These are phyloP conservation scores for carrot (Daucus carota) DNA, from an alignment of 129 eudicot genomes.

Conservation along the genomic window DNA sequence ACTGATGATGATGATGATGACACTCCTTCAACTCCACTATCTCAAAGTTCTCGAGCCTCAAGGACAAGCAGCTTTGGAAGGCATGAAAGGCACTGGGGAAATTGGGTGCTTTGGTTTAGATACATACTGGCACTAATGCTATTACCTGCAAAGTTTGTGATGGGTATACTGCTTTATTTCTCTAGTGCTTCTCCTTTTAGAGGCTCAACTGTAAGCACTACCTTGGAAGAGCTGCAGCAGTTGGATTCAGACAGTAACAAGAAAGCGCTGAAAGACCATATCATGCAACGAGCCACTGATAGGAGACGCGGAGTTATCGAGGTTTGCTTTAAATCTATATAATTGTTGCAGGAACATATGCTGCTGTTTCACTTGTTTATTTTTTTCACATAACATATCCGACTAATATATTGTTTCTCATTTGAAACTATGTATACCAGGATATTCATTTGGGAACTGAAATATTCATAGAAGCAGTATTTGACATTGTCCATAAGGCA, in stretches of 20 bases:
- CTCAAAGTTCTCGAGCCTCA: slow-evolving; percentile 45
- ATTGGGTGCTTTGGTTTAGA: slow-evolving; percentile 33
- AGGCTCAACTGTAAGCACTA: slow-evolving; percentile 22
- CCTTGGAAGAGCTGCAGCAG: slow-evolving; percentile 18
- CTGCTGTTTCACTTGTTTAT: background rate
- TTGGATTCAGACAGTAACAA: slow-evolving; percentile 29
- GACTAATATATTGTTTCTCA: slow-evolving; percentile 5
- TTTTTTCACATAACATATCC: background rate
- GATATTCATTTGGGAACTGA: slow-evolving; percentile 83
- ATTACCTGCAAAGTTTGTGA: slow-evolving; percentile 53
- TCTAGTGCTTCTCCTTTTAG: slow-evolving; percentile 26
- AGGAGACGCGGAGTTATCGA: slow-evolving; percentile 89
- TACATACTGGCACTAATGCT: slow-evolving; percentile 51
- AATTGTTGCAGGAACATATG: background rate
- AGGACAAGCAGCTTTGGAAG: slow-evolving; percentile 49
- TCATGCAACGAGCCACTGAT: slow-evolving; percentile 83
- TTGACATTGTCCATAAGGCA: slow-evolving; percentile 64
- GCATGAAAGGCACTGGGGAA: slow-evolving; percentile 39
- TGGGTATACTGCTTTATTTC: slow-evolving; percentile 45
- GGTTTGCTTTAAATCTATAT: slow-evolving; percentile 32
- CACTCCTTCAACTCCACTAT: slow-evolving; percentile 52
- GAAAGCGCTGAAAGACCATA: slow-evolving; percentile 52
- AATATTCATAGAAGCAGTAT: slow-evolving; percentile 69
- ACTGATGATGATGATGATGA: slow-evolving; percentile 42
- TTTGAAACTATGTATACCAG: slow-evolving; percentile 27